Base-by-base conservation (phyloP, 148 eudicot species). In the Salicornia ramosissima region DNA sequence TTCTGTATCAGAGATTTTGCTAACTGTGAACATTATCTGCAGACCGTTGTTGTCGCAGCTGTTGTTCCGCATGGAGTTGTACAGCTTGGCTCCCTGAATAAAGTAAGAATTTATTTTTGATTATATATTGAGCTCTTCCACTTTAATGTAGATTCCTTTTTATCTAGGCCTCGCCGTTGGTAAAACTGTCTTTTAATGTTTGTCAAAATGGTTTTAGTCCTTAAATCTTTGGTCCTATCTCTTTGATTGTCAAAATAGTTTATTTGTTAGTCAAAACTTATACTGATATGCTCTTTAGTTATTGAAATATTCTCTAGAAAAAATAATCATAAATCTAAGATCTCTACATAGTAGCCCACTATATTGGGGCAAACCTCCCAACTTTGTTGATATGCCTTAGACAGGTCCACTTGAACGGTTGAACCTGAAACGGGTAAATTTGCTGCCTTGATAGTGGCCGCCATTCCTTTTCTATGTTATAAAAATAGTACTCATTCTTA, bases 51-150 rank as follows among this genome's bases (percentile, higher is more conserved):
- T 68, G 84, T 85, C 68, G 89, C 82, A 68, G 84, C 87, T 80
- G 83, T 86, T 65, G 67, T 74, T 80, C 90, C 93, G 4, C 76
- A 80, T 72, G 96, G 93, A 64, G 96, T 90, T 57, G 71, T 90
- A 70, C 91, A 84, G 68, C 89, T 90, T 75, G 96, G 96, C 76
- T 90, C 98, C 73, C 65, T 88, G 43, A 81, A 86, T 55, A 83
- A 82, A 51, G 98, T 92, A 80, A 78, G 91, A 21, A 21, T 12
- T 53, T 51, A 25, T 24, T 60, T 33, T 52, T 36, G 39, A 43
- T n/a, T 28, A 51, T 24, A 2, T 36, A 4, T 51, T 1, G 39
- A 24, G 22, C 7, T 30, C 53, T 71, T 56, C 6, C 10, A 31
- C 26, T 61, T 22, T 2, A 12, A 28, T 59, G 31, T 14, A 12